phyloP scores from a whole-genome alignment of 345 rosid species.

The Linum usitatissimum region DNA sequence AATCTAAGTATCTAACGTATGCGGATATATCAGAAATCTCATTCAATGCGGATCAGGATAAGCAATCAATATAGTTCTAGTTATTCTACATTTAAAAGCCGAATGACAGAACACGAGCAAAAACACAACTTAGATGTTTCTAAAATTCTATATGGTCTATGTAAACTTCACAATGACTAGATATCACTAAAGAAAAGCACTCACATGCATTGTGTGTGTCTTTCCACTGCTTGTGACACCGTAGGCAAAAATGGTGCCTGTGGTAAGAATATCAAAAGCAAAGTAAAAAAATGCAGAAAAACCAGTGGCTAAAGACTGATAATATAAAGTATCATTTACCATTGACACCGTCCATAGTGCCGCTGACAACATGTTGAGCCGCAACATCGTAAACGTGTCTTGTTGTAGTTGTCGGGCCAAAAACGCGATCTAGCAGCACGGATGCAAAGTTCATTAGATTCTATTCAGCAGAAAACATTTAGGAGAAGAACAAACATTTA shows the following conservation, averaged over 20 bases:
- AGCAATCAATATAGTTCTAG: background rate
- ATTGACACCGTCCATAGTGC: slow-evolving; percentile 94
- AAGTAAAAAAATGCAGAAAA: slow-evolving; percentile 11
- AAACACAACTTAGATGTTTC: too few species aligned
- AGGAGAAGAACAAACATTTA: too few species aligned
- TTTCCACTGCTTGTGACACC: slow-evolving; percentile 99
- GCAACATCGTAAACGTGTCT: slow-evolving; percentile 97
- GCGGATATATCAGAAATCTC: background rate
- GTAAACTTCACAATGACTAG: too few species aligned
- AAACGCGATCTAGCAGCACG: slow-evolving; percentile 61
- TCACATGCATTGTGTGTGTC: slow-evolving; percentile 99
- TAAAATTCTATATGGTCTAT: too few species aligned
- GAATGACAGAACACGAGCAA: too few species aligned
- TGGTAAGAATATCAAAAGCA: slow-evolving; percentile 16
- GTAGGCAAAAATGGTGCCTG: slow-evolving; percentile 97
- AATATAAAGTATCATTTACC: slow-evolving; percentile 32
- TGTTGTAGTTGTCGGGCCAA: slow-evolving; percentile 99
- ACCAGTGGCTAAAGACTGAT: slow-evolving; percentile 1
- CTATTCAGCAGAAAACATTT: background rate
- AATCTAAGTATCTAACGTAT: background rate
- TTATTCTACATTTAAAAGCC: background rate
- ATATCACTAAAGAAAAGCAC: slow-evolving; percentile 12
- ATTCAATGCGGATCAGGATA: background rate
- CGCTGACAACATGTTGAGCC: slow-evolving; percentile 87
- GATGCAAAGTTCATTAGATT: background rate